Conservation (phyloP, 352 stramenopile species). For the Phytophthora cajani region DNA sequence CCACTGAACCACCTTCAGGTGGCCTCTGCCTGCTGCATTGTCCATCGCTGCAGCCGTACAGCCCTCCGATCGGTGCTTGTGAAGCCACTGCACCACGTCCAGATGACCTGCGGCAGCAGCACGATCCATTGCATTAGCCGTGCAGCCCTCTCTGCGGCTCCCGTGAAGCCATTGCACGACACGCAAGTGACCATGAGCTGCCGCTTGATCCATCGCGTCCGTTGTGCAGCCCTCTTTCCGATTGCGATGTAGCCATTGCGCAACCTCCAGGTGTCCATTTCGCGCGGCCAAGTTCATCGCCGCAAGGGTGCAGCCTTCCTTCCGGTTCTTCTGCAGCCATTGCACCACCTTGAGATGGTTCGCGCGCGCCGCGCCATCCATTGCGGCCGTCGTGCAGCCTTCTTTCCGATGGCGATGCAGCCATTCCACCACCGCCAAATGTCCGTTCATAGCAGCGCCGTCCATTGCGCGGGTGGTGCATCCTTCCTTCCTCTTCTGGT, state of each 20-base stretch:
- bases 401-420: conserved; percentile 35
- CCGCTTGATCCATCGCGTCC: conserved; percentile 34
- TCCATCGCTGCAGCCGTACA: conserved; percentile 32
- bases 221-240: conserved; percentile 25
- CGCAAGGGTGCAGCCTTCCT: conserved; percentile 25
- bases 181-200: conserved; percentile 27
- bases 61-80: conserved; percentile 23
- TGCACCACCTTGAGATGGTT: conserved; percentile 31
- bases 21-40: conserved; percentile 25
- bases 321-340: conserved; percentile 39
- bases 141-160: conserved; percentile 33
- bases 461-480: conserved; percentile 40
- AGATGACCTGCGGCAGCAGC: conserved; percentile 27
- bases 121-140: conserved; percentile 26
- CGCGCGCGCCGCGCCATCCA: conserved; percentile 23
- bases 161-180: conserved; percentile 33
- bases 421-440: conserved; percentile 38
- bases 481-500: conserved; percentile 35
- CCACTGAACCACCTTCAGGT: conserved; percentile 32
- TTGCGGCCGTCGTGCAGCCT: conserved; percentile 34
- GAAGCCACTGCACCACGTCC: conserved; percentile 31
- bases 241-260: conserved; percentile 32
- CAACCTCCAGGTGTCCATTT: conserved; percentile 24
- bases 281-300: conserved; percentile 36
- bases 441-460: conserved; percentile 28